phyloP scores from a whole-genome alignment of 495 filamentous ascomycete species.

The Pyrenula aspistea region DNA sequence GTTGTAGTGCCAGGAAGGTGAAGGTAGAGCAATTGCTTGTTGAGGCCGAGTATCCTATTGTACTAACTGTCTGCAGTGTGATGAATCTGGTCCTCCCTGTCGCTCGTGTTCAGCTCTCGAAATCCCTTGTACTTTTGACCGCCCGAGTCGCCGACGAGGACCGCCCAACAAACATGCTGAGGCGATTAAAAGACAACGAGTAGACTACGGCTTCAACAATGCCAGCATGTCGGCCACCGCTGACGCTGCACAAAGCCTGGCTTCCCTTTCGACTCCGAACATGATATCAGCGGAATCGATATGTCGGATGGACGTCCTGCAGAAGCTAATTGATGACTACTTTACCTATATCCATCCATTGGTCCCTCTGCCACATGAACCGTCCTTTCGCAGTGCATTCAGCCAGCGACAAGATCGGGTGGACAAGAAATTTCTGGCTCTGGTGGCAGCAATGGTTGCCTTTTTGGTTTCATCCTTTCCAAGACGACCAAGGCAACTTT shows the following conservation, averaged over 20 bases:
- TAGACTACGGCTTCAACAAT: slow-evolving; percentile 28
- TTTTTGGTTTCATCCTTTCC: slow-evolving; percentile 70
- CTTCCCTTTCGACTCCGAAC: slow-evolving; percentile 17
- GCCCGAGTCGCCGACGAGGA: slow-evolving; percentile 68
- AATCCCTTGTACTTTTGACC: slow-evolving; percentile 73
- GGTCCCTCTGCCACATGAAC: slow-evolving; percentile 77
- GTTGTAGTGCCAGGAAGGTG: slow-evolving; percentile 75
- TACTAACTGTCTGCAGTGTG: slow-evolving; percentile 44
- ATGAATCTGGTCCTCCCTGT: slow-evolving; percentile 69
- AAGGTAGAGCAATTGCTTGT: no score
- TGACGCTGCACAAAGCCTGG: neutral
- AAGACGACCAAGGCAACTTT: slow-evolving; percentile 55
- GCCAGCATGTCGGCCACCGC: slow-evolving; percentile 11
- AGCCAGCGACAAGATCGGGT: slow-evolving; percentile 54
- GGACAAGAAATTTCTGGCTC: slow-evolving; percentile 57
- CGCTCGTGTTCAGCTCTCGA: slow-evolving; percentile 64
- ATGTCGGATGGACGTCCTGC: slow-evolving; percentile 52
- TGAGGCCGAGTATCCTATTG: no score
- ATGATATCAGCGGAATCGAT: slow-evolving; percentile 59
- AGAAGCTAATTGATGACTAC: slow-evolving; percentile 70
- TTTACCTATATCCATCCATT: slow-evolving; percentile 84
- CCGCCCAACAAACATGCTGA: slow-evolving; percentile 81
- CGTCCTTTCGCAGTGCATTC: slow-evolving; percentile 66
- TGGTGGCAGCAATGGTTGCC: slow-evolving; percentile 74
- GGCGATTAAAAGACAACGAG: slow-evolving; percentile 56